Percentiles rank a stretch among this genome's conserved stretches.
phyloP scores from a whole-genome alignment of 768 basidiomycete genomes.

The Floccularia luteovirens region DNA sequence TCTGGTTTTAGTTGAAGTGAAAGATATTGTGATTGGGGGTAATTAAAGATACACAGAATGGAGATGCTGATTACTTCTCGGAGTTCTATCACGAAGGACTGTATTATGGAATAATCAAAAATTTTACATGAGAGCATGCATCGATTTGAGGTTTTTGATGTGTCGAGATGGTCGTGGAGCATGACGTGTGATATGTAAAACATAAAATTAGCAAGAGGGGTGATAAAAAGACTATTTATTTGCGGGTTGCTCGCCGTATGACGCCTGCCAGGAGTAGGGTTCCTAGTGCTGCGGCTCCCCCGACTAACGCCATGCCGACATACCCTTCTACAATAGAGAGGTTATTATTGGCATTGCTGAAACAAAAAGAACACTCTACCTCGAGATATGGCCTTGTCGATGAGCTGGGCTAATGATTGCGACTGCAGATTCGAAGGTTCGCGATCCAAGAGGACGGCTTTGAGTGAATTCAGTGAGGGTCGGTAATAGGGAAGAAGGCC shows the following conservation, averaged over 20 bases:
- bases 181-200: background rate
- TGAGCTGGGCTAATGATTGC: conserved; percentile 75
- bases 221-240: conserved; percentile 25
- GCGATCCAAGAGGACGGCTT: conserved; percentile 75
- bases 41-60: too few species aligned
- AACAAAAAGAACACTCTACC: conserved; percentile 35
- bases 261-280: conserved; percentile 67
- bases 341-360: background rate
- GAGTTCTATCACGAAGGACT: too few species aligned
- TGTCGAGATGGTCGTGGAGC: background rate
- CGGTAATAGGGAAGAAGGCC: background rate
- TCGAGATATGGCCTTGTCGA: conserved; percentile 78
- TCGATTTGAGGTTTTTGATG: too few species aligned
- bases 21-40: too few species aligned
- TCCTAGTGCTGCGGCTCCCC: conserved; percentile 83
- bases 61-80: too few species aligned
- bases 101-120: too few species aligned
- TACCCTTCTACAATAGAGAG: conserved; percentile 63
- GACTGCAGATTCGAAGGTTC: conserved; percentile 94
- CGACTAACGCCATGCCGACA: conserved; percentile 94
- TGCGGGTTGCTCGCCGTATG: conserved; percentile 74
- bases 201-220: background rate
- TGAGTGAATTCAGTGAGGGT: too few species aligned
- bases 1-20: too few species aligned
- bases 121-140: too few species aligned